Evolutionary conservation across 495 filamentous ascomycete genomes (phyloP), one percentile per base, ranked within the genome.

Genomic region (Clavariopsis aquatica): DNA sequence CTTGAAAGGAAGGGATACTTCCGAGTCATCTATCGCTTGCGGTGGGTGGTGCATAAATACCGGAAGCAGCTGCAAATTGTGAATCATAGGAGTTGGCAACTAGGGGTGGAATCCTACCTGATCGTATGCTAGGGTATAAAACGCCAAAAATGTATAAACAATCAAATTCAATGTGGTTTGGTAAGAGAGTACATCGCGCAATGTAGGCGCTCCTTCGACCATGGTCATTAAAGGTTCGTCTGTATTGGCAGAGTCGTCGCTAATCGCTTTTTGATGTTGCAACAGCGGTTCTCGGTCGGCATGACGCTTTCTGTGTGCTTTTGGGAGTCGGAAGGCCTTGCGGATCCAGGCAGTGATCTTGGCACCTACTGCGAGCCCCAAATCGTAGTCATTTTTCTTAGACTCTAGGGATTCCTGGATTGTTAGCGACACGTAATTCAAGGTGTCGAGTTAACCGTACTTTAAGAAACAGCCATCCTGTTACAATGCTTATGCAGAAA

Each of bases 101-200:
- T 19, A 22, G 10, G 20, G 23, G 1, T 24, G 47, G 19, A 20
- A 31, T 31, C 94, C 79, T 8, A 91, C 79, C 57, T 93, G 89
- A 73, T 96, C 91, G 71, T 84, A 94, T 0, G 88, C 87, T 55
- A 93, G 83, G 5, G 83, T 83, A 65, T 94, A 90, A 27, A 93
- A 78, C 4, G 91, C 87, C 23, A 94, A 79, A 41, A 92, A 76
- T 10, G 85, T 87, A 71, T 94, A 96, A 0, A 84, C 81, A 6
- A 91, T 54, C 4, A 98, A 78, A 62, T 93, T 90, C 27, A 96
- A 79, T 26, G 80, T 79, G 0, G 91, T 90, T 66, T 98, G 92
- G 0, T 77, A 80, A 0, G 84, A 87, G 61, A 96, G 90, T 17
- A 88, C 83, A 51, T 93, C 85, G n/a, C 72, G 71, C 74, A 88